A percentile compares a stretch with the other conserved stretches of the same genome.
Conservation (phyloP, 1,284 basidiomycete genomes). For the Rhodotorula mucilaginosa region DNA sequence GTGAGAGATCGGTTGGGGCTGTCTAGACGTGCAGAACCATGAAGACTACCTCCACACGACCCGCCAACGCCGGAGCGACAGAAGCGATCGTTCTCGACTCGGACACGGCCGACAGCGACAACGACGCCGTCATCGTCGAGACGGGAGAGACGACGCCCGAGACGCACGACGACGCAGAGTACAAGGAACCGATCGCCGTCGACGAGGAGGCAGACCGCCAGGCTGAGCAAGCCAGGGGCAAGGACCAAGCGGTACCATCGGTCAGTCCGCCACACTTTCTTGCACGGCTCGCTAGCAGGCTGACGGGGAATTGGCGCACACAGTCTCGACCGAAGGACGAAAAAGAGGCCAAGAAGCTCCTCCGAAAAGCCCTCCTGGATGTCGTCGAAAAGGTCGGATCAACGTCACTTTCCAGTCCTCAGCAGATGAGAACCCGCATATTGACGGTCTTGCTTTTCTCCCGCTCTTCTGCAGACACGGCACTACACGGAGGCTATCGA, state of each 20-base stretch:
- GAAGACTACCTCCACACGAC: background rate
- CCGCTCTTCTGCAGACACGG: background rate
- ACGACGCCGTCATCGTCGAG: slow-evolving; percentile 5
- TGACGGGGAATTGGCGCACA: background rate
- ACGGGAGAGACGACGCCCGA: background rate
- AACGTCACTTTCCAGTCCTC: background rate
- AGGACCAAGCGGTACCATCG: background rate
- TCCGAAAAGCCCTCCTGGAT: background rate
- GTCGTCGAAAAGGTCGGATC: background rate
- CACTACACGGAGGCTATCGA: slow-evolving; percentile 3
- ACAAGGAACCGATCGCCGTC: background rate
- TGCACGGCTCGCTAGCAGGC: background rate
- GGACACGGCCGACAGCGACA: background rate
- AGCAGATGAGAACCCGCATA: background rate
- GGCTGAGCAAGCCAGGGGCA: background rate
- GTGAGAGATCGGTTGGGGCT: too few species aligned
- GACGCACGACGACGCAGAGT: background rate
- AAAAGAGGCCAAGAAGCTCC: background rate
- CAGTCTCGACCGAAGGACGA: background rate
- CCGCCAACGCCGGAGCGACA: background rate
- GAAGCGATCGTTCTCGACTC: slow-evolving; percentile 7
- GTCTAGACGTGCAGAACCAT: too few species aligned
- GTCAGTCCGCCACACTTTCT: background rate
- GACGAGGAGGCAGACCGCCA: background rate
- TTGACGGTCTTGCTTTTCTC: background rate